Base-by-base conservation (phyloP, 106 monocot genomes). In the Cymbidium sinense region DNA sequence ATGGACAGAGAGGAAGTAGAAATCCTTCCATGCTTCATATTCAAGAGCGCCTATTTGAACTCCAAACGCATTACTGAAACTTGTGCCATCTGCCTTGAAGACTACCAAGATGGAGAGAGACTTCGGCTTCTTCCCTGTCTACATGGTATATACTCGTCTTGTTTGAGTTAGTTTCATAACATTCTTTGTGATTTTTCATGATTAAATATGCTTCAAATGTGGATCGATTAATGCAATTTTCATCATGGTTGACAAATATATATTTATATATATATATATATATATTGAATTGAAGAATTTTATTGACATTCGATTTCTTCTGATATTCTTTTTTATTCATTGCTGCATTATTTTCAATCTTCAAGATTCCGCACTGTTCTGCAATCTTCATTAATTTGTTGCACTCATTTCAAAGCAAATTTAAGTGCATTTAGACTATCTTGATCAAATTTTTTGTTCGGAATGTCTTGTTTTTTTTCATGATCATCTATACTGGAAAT, bases 61-160 rank as follows among this genome's bases (percentile, higher is more conserved):
- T 80, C 70, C 47, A 91, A 91, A 65, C 62, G 50, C 33, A 80
- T 50, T 7, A 77, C 79, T 54, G 89, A 91, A 36, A 87, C 91
- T 64, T 96, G 96, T 82, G 89, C 89, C 3, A 96, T 96, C 50
- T 96, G 96, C 73, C 88, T 96, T 61, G 96, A 96, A 79, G 96
- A 96, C 31, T 96, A 96, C 78, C 86, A 76, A 52, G 89, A 93
- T 75, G 96, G 96, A 74, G 93, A 96, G 72, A 86, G 50, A 25
- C 80, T 96, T 19, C 84, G 93, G 77, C 75, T 86, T 84, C 93
- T 96, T 84, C 96, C 93, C 43, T 96, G 96, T 76, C 41, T 80
- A 17, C 96, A 96, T 81, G 93, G 96, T 96, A 86, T 47, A 15
- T 80, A 78, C 27, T 54, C 27, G 9, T 72, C 29, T 50, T 30